A percentile compares a stretch with the other conserved stretches of the same genome.
Evolutionary conservation across 2,329 filamentous ascomycete species (phyloP).

Genomic region (Tolypocladium amazonense): DNA sequence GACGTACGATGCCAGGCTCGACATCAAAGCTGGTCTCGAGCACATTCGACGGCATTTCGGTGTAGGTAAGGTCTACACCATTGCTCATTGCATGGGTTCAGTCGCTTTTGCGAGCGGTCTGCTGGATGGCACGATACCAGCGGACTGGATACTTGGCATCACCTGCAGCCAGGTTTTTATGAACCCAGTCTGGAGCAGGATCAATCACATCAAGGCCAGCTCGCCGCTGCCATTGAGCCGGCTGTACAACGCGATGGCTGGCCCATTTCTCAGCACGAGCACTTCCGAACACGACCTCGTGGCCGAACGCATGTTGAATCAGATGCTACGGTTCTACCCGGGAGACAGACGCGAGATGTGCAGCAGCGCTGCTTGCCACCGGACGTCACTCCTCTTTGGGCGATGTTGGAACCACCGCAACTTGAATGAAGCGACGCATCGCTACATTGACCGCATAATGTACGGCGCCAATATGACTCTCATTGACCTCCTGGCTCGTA

Average conservation of each 20-base stretch:
- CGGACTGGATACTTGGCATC: constrained; percentile 46
- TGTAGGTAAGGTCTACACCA: constrained; percentile 36
- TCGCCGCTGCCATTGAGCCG: constrained; percentile 37
- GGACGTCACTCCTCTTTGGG: constrained; percentile 48
- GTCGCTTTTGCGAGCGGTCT: constrained; percentile 48
- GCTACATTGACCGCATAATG: constrained; percentile 50
- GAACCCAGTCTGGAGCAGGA: constrained; percentile 45
- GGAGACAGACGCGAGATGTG: constrained; percentile 45
- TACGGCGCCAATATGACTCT: constrained; percentile 51
- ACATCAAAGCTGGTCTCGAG: constrained; percentile 45
- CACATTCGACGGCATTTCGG: constrained; percentile 33
- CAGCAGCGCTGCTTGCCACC: constrained; percentile 50
- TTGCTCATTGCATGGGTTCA: constrained; percentile 54
- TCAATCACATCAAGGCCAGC: constrained; percentile 46
- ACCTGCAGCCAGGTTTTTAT: constrained; percentile 53
- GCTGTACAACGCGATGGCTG: constrained; percentile 35
- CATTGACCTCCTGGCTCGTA: constrained; percentile 44
- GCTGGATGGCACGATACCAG: constrained; percentile 49
- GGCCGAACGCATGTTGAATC: constrained; percentile 41
- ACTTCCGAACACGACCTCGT: constrained; percentile 30
- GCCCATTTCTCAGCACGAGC: constrained; percentile 45
- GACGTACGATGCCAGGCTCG: constrained; percentile 48
- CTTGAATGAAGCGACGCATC: constrained; percentile 55
- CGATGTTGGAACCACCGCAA: constrained; percentile 53
- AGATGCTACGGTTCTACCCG: constrained; percentile 47